Evolutionary conservation across 2,329 filamentous ascomycete species (phyloP).

Genomic region (Paramyrothecium sp.): DNA sequence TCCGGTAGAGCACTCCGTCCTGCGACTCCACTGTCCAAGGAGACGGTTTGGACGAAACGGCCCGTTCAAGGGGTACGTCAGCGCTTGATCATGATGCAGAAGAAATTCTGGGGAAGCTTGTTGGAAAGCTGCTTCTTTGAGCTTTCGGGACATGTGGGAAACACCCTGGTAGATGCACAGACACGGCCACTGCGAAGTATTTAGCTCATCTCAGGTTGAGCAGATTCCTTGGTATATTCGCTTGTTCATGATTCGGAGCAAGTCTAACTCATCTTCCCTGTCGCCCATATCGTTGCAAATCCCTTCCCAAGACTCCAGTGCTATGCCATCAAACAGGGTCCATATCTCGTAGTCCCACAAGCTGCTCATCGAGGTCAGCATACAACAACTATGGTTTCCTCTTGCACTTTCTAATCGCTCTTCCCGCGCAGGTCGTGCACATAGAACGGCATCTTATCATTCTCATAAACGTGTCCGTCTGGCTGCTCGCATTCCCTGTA

Average conservation of each 20-base stretch:
- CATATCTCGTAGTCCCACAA: not conserved
- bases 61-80: not conserved
- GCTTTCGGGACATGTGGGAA: not conserved
- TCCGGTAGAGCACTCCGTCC: not conserved
- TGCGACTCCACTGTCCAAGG: not conserved
- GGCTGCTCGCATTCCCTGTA: constrained; percentile 74
- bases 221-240: not conserved
- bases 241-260: not conserved
- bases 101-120: not conserved
- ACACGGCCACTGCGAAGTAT: not conserved
- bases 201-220: not conserved
- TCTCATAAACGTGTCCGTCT: constrained; percentile 68
- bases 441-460: constrained; percentile 60
- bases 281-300: not conserved
- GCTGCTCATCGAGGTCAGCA: not conserved
- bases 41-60: not conserved
- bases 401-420: not conserved
- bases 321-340: not conserved
- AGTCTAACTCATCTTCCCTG: not conserved
- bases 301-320: not conserved
- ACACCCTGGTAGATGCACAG: not conserved
- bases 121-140: not conserved
- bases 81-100: not conserved
- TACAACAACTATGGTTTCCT: not conserved
- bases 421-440: constrained; percentile 49